phyloP scores from a whole-genome alignment of 768 basidiomycete species.

The Trametes villosa region DNA sequence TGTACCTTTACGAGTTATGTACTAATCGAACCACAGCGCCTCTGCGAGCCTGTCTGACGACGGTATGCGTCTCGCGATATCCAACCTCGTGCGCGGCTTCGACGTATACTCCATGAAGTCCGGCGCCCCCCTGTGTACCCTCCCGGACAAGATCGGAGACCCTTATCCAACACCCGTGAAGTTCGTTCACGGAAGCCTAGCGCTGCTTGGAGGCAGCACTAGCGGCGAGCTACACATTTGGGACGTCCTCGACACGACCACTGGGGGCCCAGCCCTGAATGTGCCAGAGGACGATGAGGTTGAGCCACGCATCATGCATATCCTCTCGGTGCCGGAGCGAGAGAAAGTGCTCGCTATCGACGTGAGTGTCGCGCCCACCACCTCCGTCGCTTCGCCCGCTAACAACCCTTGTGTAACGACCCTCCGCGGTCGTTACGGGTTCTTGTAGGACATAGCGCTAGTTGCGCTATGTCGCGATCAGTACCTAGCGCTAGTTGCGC shows the following conservation, averaged over 20 bases:
- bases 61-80: background rate
- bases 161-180: background rate
- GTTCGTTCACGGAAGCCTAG: conserved; percentile 7
- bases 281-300: background rate
- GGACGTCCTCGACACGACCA: background rate
- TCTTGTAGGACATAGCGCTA: too few species aligned
- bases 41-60: conserved; percentile 1
- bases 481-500: too few species aligned
- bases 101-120: conserved; percentile 1
- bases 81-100: conserved; percentile 4
- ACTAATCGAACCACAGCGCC: too few species aligned
- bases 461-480: too few species aligned
- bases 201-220: background rate
- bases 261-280: background rate
- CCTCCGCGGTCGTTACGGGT: too few species aligned
- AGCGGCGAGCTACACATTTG: background rate
- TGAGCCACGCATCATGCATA: background rate
- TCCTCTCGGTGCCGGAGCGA: background rate
- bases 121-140: background rate
- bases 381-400: too few species aligned
- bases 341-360: background rate
- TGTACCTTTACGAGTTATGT: too few species aligned
- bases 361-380: background rate
- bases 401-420: too few species aligned
- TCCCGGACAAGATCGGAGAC: background rate